Evolutionary conservation across 139 green algal species (phyloP).

Genomic region (Yamagishiella unicocca): DNA sequence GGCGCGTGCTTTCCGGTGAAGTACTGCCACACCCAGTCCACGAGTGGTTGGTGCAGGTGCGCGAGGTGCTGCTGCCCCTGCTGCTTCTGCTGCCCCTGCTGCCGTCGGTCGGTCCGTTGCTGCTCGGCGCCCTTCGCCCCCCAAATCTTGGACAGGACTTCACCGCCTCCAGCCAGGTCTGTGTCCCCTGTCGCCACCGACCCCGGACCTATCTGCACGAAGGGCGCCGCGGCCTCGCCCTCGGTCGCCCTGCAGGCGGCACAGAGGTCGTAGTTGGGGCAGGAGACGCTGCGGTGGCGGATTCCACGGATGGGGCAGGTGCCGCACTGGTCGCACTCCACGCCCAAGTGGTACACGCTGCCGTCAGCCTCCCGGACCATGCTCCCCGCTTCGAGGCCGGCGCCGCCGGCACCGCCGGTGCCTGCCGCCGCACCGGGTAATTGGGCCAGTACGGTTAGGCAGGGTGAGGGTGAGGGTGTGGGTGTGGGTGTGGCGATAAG

Average conservation of each 20-base stretch:
- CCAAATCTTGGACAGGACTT: no score
- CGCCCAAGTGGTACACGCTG: slow-evolving; percentile 44
- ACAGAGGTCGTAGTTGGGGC: slow-evolving; percentile 63
- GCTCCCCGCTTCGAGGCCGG: neutral
- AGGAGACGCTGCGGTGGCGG: slow-evolving; percentile 47
- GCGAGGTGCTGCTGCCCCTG: slow-evolving; percentile 22
- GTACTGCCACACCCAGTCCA: slow-evolving; percentile 71
- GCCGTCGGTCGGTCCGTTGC: neutral
- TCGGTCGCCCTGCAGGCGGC: slow-evolving; percentile 21
- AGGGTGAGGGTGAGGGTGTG: neutral
- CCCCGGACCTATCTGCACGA: neutral
- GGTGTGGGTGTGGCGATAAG: neutral
- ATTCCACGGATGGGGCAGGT: slow-evolving; percentile 54
- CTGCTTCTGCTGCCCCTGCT: slow-evolving; percentile 19
- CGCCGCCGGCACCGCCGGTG: neutral
- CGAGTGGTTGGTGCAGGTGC: slow-evolving; percentile 49
- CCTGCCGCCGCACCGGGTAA: neutral
- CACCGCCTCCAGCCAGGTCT: no score
- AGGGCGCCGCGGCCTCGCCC: slow-evolving; percentile 36
- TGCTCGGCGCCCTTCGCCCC: neutral
- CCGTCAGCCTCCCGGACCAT: slow-evolving; percentile 29
- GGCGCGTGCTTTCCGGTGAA: slow-evolving; percentile 59
- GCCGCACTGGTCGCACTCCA: slow-evolving; percentile 62
- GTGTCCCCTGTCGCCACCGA: neutral
- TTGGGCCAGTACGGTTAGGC: no score